phyloP scores from a whole-genome alignment of 768 basidiomycete species.

The Gymnopilus junonius region DNA sequence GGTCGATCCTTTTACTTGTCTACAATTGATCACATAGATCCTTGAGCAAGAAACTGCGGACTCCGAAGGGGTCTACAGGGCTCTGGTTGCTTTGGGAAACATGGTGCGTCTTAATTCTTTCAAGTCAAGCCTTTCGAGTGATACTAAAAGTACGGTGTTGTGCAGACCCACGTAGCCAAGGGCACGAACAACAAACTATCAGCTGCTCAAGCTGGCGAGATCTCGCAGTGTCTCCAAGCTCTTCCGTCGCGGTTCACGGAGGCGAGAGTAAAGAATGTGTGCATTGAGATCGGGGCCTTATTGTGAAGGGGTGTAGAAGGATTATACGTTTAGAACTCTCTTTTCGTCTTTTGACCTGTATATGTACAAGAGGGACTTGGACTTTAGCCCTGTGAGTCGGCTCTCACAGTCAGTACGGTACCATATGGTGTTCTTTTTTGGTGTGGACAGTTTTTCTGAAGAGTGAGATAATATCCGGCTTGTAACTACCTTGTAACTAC shows the following conservation, averaged over 20 bases:
- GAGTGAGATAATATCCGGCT: no score
- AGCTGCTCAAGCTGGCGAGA: conserved; percentile 41
- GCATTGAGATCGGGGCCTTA: conserved; percentile 51
- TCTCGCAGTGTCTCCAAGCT: conserved; percentile 42
- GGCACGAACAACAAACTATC: conserved; percentile 38
- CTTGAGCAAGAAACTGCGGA: conserved; percentile 57
- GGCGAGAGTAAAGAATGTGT: conserved; percentile 56
- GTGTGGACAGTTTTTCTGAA: no score
- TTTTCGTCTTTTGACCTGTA: background rate
- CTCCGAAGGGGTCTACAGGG: conserved; percentile 72
- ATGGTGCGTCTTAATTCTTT: conserved; percentile 45
- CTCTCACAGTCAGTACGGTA: background rate
- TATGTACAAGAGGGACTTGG: background rate
- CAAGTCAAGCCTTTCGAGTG: background rate
- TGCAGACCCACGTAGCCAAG: conserved; percentile 55
- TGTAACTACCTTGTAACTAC: no score
- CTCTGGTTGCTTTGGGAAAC: conserved; percentile 76
- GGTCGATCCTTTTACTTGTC: background rate
- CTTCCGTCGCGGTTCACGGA: conserved; percentile 59
- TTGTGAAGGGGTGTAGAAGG: conserved; percentile 26
- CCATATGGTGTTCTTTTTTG: background rate
- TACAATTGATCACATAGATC: conserved; percentile 36
- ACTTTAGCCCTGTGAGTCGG: background rate
- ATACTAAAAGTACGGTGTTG: background rate
- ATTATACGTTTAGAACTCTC: background rate